Evolutionary conservation across 805 yeast species (phyloP).

Genomic region (Saccharomycodes ludwigii): DNA sequence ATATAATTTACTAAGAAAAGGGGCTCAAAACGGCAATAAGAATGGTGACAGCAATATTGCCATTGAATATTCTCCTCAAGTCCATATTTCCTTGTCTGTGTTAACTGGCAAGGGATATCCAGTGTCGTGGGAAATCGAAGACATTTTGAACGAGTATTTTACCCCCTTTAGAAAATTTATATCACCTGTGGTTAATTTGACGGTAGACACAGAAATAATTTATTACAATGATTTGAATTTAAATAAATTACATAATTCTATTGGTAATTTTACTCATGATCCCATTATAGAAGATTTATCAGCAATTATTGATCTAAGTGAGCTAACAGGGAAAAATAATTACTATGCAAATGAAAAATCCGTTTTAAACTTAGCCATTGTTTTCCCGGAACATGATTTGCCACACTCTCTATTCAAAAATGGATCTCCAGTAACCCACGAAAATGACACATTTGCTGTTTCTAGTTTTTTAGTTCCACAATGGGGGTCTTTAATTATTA

Average conservation of each 20-base stretch:
- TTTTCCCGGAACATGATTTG: conserved; percentile 16
- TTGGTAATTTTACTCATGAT: conserved; percentile 4
- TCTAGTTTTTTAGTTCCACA: conserved; percentile 63
- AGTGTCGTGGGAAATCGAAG: conserved; percentile 62
- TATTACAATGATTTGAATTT: conserved; percentile 35
- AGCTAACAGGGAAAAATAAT: conserved; percentile 41
- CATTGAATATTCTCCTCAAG: conserved; percentile 37
- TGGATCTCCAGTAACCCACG: conserved; percentile 2
- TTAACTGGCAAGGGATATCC: conserved; percentile 58
- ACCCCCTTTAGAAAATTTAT: conserved; percentile 43
- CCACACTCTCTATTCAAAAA: conserved; percentile 31
- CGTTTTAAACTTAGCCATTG: conserved; percentile 54
- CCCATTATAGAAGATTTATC: conserved; percentile 35
- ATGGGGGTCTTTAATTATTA: conserved; percentile 61
- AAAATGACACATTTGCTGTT: no score
- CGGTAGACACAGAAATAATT: conserved; percentile 68
- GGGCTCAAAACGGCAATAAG: conserved; percentile 5
- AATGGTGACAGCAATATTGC: conserved; percentile 16
- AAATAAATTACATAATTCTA: conserved; percentile 16
- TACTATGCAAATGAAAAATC: conserved; percentile 43
- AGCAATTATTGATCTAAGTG: conserved; percentile 72
- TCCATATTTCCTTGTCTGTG: conserved; percentile 67
- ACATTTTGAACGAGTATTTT: conserved; percentile 37
- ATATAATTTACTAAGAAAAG: conserved; percentile 18
- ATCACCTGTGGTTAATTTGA: conserved; percentile 49